phyloP scores from a whole-genome alignment of 495 filamentous ascomycete genomes.

The Usnea hakonensis region DNA sequence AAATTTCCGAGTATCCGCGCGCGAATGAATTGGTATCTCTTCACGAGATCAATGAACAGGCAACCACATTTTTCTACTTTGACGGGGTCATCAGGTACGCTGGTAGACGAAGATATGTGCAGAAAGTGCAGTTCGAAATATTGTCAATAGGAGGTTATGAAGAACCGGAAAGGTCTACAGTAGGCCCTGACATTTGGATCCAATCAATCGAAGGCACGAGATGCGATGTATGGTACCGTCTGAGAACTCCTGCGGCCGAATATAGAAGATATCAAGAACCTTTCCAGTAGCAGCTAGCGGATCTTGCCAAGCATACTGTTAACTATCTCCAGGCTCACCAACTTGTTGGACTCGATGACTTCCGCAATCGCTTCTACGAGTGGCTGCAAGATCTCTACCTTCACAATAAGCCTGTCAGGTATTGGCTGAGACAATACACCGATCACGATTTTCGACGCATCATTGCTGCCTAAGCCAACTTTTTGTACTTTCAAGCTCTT shows the following conservation, averaged over 20 bases:
- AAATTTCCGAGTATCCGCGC: conserved; percentile 12
- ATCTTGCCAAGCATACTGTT: conserved; percentile 58
- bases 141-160: conserved; percentile 63
- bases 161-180: conserved; percentile 32
- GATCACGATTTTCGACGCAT: conserved; percentile 49
- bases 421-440: conserved; percentile 43
- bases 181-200: conserved; percentile 53
- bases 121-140: conserved; percentile 44
- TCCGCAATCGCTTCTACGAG: conserved; percentile 43
- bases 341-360: conserved; percentile 42
- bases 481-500: conserved; percentile 53
- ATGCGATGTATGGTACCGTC: conserved; percentile 51
- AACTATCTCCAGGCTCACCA: conserved; percentile 45
- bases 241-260: conserved; percentile 45
- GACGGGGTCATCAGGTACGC: conserved; percentile 52
- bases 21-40: conserved; percentile 43
- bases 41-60: conserved; percentile 39
- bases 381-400: conserved; percentile 46
- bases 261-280: conserved; percentile 51
- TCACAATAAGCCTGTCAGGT: conserved; percentile 28
- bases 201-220: conserved; percentile 37
- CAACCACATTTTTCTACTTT: conserved; percentile 32
- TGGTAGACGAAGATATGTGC: conserved; percentile 38
- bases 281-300: conserved; percentile 63
- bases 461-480: conserved; percentile 49